A percentile compares a stretch with the other conserved stretches of the same genome.
These are phyloP conservation scores for Mimosa pudica DNA, from an alignment of 306 rosid species.

Conservation along the genomic window DNA sequence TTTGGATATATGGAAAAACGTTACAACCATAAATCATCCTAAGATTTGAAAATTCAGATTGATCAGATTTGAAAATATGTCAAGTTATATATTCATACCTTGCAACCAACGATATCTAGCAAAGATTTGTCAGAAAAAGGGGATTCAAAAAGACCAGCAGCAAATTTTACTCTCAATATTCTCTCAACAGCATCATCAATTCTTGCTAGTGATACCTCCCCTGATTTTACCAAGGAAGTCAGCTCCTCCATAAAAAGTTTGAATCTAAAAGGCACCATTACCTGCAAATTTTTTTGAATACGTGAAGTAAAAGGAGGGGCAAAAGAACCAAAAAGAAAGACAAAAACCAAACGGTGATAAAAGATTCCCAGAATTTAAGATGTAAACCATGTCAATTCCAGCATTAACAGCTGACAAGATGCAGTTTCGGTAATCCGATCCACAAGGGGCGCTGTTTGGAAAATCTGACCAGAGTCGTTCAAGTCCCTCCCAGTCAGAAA, in stretches of 20 bases:
- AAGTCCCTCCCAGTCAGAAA: constrained; percentile 83
- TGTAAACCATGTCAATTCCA: constrained; percentile 83
- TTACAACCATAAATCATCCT: constrained; percentile 1
- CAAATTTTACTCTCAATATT: constrained; percentile 84
- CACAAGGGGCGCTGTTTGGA: constrained; percentile 39
- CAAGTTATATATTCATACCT: constrained; percentile 43
- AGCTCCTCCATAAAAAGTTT: constrained; percentile 56
- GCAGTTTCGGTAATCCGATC: constrained; percentile 66
- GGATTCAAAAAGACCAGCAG: constrained; percentile 75
- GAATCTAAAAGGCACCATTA: constrained; percentile 67
- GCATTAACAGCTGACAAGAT: constrained; percentile 69
- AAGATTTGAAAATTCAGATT: too few relatives aligned
- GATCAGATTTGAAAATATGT: too few relatives aligned
- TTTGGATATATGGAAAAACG: background rate
- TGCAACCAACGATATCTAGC: constrained; percentile 82
- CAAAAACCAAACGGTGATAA: background rate
- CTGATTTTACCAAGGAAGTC: constrained; percentile 63
- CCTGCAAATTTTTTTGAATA: constrained; percentile 52
- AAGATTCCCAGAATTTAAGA: constrained; percentile 22
- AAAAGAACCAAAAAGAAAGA: too few relatives aligned
- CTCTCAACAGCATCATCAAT: constrained; percentile 84
- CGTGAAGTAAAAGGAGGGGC: constrained; percentile 7
- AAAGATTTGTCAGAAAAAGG: constrained; percentile 71
- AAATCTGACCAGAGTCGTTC: constrained; percentile 47
- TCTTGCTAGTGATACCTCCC: constrained; percentile 63